Evolutionary conservation across 371 early-diverging fungal genomes (phyloP), one percentile per base, ranked within the genome.

Genomic region (Mortierella sp.): DNA sequence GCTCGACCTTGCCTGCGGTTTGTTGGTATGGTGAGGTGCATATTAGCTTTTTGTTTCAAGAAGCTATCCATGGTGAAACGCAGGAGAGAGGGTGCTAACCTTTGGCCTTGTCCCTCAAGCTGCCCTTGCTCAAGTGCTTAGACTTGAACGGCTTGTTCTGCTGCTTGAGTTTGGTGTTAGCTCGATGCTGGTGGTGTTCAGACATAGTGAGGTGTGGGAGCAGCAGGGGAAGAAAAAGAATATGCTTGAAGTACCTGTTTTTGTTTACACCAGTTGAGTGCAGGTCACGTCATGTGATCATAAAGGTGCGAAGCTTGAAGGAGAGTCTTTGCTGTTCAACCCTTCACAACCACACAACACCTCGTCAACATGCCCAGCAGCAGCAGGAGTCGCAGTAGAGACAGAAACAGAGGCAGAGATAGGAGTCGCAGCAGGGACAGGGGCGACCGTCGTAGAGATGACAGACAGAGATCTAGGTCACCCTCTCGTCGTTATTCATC

Each of bases 61-160:
- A n/a, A n/a, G n/a, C n/a, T n/a, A n/a, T n/a, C n/a, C n/a, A n/a
- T n/a, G n/a, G n/a, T n/a, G n/a, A n/a, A n/a, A n/a, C n/a, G n/a
- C n/a, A n/a, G 26, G 6, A 6, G 52, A 26, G 50, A 16, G 21
- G 30, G 18, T 6, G 18, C 42, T 57, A 47, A 83, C 90, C 96
- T 67, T 96, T 97, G 56, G 87, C 84, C 61, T 88, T 87, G 64
- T 91, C 93, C 71, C 91, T 90, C 52, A 94, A 71, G 10, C 85
- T 69, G 41, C 93, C 88, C 72, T 96, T 97, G 6, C 94, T 82
- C 34, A 94, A 88, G 86, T 93, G 93, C 64, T 91, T 90, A 13
- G 95, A 91, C 83, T 97, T 97, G 89, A 96, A 98, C 39, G 93
- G 89, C 82, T 97, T 98, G 89, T 98, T 96, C 60, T 84, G 85